Evolutionary conservation across 2,329 filamentous ascomycete genomes (phyloP).

Genomic region (Apiospora marii): DNA sequence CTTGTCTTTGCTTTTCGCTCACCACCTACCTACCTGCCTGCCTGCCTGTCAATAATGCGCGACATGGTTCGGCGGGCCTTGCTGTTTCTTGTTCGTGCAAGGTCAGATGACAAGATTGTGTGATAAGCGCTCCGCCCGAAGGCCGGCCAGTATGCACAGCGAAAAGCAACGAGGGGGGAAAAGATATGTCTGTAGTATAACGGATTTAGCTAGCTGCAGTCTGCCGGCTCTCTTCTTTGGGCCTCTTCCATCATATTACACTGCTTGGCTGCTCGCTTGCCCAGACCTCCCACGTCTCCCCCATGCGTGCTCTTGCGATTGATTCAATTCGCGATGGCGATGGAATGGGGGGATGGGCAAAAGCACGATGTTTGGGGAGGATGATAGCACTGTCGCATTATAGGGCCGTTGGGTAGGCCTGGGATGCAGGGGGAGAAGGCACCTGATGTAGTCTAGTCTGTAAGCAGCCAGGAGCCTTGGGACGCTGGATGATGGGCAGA

Average conservation of each 20-base stretch:
- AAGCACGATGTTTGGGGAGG: neutral
- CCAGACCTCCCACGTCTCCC: neutral
- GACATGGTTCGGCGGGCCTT: neutral
- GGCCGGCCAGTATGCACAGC: neutral
- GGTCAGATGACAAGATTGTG: conserved; percentile 10
- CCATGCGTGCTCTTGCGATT: neutral
- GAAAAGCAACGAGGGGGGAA: neutral
- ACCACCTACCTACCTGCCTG: neutral
- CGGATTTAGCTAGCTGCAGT: conserved; percentile 15
- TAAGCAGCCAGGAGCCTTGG: conserved; percentile 3
- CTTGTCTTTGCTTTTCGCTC: neutral
- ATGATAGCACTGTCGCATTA: conserved; percentile 10
- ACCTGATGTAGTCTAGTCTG: conserved; percentile 18
- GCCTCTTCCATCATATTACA: neutral
- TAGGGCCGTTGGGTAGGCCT: neutral
- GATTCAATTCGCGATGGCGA: conserved; percentile 4
- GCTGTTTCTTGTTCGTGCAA: conserved; percentile 3
- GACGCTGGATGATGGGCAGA: conserved; percentile 17
- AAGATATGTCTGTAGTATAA: neutral
- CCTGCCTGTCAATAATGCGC: neutral
- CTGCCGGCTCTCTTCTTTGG: neutral
- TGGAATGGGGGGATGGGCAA: neutral
- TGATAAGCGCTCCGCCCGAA: neutral
- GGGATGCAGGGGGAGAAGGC: neutral
- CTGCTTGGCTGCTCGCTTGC: conserved; percentile 2